These are phyloP conservation scores for Protostelium mycophagum DNA, from an alignment of 78 protist genomes.

Conservation along the genomic window DNA sequence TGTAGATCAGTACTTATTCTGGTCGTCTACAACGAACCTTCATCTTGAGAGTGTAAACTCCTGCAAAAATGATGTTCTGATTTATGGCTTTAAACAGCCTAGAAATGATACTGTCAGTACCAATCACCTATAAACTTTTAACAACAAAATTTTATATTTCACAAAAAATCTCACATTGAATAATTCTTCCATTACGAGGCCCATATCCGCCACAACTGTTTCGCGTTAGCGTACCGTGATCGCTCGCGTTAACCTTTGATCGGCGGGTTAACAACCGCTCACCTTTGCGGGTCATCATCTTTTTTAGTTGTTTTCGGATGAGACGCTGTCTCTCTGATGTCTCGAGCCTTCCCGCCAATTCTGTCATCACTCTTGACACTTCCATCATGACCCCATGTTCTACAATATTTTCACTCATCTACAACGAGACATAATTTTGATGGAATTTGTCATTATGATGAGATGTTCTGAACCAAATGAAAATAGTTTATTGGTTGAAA, in stretches of 20 bases:
- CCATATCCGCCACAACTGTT: neutral
- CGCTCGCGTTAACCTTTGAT: neutral
- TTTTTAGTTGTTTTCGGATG: neutral
- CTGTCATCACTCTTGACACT: neutral
- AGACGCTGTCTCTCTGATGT: neutral
- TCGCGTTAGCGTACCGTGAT: too few relatives aligned
- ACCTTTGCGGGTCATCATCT: neutral
- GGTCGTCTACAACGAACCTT: neutral
- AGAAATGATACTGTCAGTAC: neutral
- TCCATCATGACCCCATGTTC: neutral
- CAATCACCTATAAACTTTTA: neutral
- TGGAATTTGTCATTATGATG: too few relatives aligned
- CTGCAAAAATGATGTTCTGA: neutral
- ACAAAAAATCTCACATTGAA: neutral
- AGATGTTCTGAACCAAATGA: too few relatives aligned
- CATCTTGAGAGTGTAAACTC: neutral
- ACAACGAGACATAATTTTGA: too few relatives aligned
- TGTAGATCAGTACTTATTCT: neutral
- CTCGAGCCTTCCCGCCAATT: neutral
- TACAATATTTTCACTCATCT: neutral
- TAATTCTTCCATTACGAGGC: neutral
- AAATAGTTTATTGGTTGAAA: too few relatives aligned
- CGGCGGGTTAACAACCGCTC: neutral
- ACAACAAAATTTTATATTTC: neutral
- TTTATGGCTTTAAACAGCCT: neutral